These are phyloP conservation scores for Lactifluus subvellereus DNA, from an alignment of 768 basidiomycete species.

Conservation along the genomic window DNA sequence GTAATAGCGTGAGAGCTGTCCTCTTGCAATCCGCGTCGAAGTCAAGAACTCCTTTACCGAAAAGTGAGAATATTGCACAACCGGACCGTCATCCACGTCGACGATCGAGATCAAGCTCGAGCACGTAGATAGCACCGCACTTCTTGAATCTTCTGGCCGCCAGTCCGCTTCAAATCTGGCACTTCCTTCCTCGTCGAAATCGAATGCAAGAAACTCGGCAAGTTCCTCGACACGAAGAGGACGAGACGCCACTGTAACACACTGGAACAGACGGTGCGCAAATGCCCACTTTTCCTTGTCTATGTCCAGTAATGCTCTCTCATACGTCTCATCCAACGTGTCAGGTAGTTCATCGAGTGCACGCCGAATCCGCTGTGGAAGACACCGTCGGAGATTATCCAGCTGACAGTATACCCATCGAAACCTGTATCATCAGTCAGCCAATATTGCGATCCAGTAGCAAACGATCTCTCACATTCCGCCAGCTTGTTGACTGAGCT, in stretches of 20 bases:
- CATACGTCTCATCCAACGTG: neutral
- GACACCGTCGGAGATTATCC: no score
- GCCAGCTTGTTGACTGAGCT: no score
- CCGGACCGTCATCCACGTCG: neutral
- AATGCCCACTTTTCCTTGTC: neutral
- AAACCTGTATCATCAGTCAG: no score
- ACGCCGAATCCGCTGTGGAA: neutral
- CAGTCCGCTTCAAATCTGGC: neutral
- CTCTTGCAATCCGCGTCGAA: neutral
- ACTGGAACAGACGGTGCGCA: slow-evolving; percentile 1
- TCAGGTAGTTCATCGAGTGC: neutral
- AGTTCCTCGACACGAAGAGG: neutral
- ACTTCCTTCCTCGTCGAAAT: neutral
- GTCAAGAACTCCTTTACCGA: neutral
- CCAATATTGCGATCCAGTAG: no score
- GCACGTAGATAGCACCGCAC: neutral
- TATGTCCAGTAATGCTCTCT: neutral
- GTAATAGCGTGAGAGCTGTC: neutral
- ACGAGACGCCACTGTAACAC: neutral
- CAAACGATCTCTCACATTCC: no score
- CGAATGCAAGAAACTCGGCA: neutral
- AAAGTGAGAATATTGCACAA: slow-evolving; percentile 5
- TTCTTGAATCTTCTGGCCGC: neutral
- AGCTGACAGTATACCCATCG: no score
- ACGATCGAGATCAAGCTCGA: neutral